Evolutionary conservation across 306 rosid species (phyloP).

Genomic region (Casuarina equisetifolia): DNA sequence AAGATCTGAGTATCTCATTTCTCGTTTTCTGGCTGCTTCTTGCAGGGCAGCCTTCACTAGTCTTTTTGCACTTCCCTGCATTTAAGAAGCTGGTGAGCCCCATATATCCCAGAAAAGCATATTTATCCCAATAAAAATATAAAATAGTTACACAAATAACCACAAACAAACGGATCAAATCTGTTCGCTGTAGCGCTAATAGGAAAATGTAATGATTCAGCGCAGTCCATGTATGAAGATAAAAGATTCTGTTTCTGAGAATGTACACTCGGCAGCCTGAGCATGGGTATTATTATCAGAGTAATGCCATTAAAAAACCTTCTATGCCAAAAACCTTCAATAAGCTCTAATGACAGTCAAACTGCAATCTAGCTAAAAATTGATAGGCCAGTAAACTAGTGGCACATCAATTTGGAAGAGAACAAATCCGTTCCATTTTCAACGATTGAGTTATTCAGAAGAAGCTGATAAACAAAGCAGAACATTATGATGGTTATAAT

Average conservation of each 20-base stretch:
- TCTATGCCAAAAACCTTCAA: background rate
- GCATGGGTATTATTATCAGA: background rate
- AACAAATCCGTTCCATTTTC: background rate
- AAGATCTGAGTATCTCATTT: slow-evolving; percentile 81
- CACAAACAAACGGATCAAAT: background rate
- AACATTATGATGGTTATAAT: background rate
- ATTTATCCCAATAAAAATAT: background rate
- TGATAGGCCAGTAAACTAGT: background rate
- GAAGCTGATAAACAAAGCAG: background rate
- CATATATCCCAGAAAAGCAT: background rate
- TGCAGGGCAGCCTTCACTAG: slow-evolving; percentile 87
- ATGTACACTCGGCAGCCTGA: background rate
- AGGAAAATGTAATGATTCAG: background rate
- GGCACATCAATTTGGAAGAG: background rate
- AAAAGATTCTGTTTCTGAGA: background rate
- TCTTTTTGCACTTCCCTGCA: slow-evolving; percentile 91
- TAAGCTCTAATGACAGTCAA: slow-evolving; percentile 6
- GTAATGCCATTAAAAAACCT: slow-evolving; percentile 1
- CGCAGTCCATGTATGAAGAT: background rate
- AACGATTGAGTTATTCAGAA: background rate
- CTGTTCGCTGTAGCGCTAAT: background rate
- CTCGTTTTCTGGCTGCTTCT: slow-evolving; percentile 89
- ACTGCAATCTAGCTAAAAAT: background rate
- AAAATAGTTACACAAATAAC: background rate
- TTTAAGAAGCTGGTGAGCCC: background rate